These are phyloP conservation scores for Immersiporthe knoxdaviesiana DNA, from an alignment of 2,329 filamentous ascomycete species.

Conservation along the genomic window DNA sequence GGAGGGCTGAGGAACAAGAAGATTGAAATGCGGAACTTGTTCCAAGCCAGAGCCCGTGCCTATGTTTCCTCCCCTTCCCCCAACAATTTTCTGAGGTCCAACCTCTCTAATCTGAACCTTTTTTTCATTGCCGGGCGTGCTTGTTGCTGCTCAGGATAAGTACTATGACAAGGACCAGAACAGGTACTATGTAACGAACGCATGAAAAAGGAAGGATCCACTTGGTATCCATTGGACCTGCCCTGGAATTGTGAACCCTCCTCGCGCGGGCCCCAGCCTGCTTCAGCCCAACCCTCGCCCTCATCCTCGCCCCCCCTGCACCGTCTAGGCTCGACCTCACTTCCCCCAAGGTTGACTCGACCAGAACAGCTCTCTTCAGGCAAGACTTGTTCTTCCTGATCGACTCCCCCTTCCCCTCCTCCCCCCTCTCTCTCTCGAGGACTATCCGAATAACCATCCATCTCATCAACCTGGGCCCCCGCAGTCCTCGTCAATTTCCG, in stretches of 20 bases:
- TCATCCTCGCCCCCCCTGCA: neutral
- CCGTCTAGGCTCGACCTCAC: slow-evolving; percentile 9
- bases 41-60: neutral
- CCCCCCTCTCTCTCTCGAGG: neutral
- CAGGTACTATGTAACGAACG: slow-evolving; percentile 5
- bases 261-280: slow-evolving; percentile 3
- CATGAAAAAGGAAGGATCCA: slow-evolving; percentile 20
- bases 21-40: neutral
- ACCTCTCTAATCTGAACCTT: neutral
- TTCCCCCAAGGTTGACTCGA: slow-evolving; percentile 14
- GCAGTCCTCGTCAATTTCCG: neutral
- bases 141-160: neutral
- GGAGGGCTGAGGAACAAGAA: neutral
- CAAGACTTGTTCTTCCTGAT: neutral
- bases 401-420: neutral
- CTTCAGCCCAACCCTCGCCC: slow-evolving; percentile 8
- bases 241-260: slow-evolving; percentile 10
- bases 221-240: slow-evolving; percentile 12
- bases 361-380: neutral
- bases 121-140: neutral
- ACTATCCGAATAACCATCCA: neutral
- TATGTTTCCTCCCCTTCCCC: neutral
- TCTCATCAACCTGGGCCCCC: slow-evolving; percentile 11
- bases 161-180: neutral
- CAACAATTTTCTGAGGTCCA: neutral